Evolutionary conservation across 2,329 filamentous ascomycete genomes (phyloP).

Genomic region (Fusarium camptoceras): DNA sequence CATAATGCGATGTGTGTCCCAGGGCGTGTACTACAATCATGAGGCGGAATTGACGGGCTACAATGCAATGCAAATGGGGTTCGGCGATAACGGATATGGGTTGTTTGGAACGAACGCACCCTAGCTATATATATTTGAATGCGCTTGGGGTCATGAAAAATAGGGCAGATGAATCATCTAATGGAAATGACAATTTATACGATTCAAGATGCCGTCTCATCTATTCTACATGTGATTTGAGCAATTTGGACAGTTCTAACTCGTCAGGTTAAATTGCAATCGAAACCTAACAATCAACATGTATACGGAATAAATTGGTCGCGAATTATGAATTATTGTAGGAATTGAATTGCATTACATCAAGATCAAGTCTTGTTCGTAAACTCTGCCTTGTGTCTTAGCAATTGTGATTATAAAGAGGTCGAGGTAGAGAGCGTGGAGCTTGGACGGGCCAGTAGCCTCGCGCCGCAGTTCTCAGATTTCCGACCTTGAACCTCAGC

Average conservation of each 20-base stretch:
- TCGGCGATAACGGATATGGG: slow-evolving; percentile 31
- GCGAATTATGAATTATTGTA: not conserved
- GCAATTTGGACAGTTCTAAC: not conserved
- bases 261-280: not conserved
- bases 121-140: slow-evolving; percentile 45
- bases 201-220: not conserved
- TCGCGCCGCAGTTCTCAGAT: slow-evolving; percentile 42
- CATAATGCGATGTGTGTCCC: slow-evolving; percentile 44
- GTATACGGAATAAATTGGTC: not conserved
- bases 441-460: slow-evolving; percentile 36
- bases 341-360: not conserved
- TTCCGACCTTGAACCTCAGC: slow-evolving; percentile 38
- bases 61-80: slow-evolving; percentile 25
- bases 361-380: too few species aligned
- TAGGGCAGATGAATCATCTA: slow-evolving; percentile 42
- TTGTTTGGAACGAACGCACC: slow-evolving; percentile 23
- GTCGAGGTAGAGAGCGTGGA: slow-evolving; percentile 19
- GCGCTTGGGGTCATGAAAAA: slow-evolving; percentile 33
- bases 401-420: not conserved
- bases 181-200: slow-evolving; percentile 43
- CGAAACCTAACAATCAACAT: not conserved
- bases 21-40: slow-evolving; percentile 42
- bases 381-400: not conserved
- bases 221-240: not conserved
- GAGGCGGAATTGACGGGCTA: slow-evolving; percentile 32